Evolutionary conservation across 768 basidiomycete genomes (phyloP), one percentile per base, ranked within the genome.

Genomic region (Amanita subjunquillea): DNA sequence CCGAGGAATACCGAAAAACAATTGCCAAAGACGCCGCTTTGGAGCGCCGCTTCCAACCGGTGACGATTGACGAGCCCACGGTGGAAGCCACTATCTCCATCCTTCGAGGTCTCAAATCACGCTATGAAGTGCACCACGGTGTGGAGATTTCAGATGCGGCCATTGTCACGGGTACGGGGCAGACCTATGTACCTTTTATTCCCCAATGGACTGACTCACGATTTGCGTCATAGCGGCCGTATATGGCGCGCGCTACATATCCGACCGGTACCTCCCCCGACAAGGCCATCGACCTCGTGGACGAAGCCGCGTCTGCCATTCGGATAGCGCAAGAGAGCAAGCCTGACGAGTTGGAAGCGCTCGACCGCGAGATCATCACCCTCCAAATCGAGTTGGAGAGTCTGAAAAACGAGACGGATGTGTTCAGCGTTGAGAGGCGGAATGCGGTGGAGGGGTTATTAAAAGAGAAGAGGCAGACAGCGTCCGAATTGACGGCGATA

Each of bases 11-110:
- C 59, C 76, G 87, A 27, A 91, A 94, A 66, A 89, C 87, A 0
- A 96, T 96, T 36, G 87, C 81, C 44, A 94, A 93, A 67, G 92
- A 94, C 53, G 86, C 91, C 0, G 92, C 92, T 0, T 80, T 95
- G 2, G 91, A 93, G 59, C 78, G 91, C 13, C 84, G 91, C 1
- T 95, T 96, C 70, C 91, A 94, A 60, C 90, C 92, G 0, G 85
- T 96, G 5, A 74, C 75, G 38, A 91, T 95, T 50, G 87, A 92
- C 36, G 92, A 95, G 60, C 92, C 92, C 0, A 83, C 86, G 0
- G 87, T 94, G 8, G 83, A 87, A 50, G 81, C 83, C 0, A 90
- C 89, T 0, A 87, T 89, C 22, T 85, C 86, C 0, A 96, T 96
- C 53, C 75, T 95, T 0, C 85, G 91, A 17, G 92, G 91, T 6